Conservation (phyloP, 2,329 filamentous ascomycete genomes). For the Ilyonectria robusta region DNA sequence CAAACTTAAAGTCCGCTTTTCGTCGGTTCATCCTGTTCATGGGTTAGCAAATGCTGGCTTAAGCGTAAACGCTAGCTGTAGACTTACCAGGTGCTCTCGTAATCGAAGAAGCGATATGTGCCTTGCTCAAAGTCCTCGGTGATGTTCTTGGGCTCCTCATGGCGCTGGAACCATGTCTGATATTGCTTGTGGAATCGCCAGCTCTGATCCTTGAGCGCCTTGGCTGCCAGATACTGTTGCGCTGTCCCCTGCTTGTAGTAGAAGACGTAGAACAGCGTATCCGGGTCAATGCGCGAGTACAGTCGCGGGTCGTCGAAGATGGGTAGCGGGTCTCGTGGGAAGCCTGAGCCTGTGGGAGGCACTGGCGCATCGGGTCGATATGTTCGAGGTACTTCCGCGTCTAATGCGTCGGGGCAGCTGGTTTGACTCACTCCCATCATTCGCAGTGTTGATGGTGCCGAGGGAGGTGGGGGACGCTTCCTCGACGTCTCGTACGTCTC, state of each 20-base stretch:
- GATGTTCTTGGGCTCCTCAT: constrained; percentile 98
- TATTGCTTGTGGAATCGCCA: constrained; percentile 99
- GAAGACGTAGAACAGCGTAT: constrained; percentile 98
- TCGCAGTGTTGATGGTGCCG: constrained; percentile 77
- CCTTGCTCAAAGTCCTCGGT: constrained; percentile 99
- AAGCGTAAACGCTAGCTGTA: neutral
- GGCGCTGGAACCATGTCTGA: constrained; percentile 98
- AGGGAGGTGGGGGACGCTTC: constrained; percentile 73
- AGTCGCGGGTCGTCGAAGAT: constrained; percentile 93
- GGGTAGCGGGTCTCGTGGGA: constrained; percentile 90
- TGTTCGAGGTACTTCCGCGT: constrained; percentile 85
- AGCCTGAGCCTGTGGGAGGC: constrained; percentile 81
- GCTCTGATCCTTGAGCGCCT: constrained; percentile 97
- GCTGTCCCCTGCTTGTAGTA: constrained; percentile 98
- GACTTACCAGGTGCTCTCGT: constrained; percentile 97
- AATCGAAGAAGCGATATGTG: constrained; percentile 99
- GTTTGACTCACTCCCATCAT: constrained; percentile 83
- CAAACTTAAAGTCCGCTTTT: constrained; percentile 98
- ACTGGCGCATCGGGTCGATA: constrained; percentile 89
- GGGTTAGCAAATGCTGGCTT: constrained; percentile 33
- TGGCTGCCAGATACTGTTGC: constrained; percentile 95
- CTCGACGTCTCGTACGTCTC: constrained; percentile 91
- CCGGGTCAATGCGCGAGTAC: constrained; percentile 91
- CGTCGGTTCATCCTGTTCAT: constrained; percentile 93
- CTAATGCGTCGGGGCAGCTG: constrained; percentile 80